Base-by-base conservation (phyloP, 2,329 filamentous ascomycete genomes). In the Didymella glomerata region DNA sequence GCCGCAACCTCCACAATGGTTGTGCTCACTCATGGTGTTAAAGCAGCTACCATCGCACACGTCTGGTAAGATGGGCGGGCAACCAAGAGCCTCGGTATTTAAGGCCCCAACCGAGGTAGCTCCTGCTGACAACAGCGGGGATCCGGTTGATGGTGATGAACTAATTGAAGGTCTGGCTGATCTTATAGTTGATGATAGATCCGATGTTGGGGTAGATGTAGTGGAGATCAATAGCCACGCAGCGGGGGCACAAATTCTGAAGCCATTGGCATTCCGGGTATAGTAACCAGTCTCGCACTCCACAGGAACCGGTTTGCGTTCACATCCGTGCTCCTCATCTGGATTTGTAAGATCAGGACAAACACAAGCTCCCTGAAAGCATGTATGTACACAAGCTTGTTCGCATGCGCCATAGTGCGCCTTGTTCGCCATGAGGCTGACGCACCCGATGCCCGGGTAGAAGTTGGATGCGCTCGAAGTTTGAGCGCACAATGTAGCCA, bases 401-500 rank as follows among this genome's bases (percentile, higher is more conserved):
- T 52, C 34, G 48, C 54, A 57, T 53, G 36, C 44, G 44, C 48
- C 55, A 53, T 48, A 53, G 22, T 52, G 48, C 44, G 48, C 36
- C 36, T 40, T 8, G 3, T 57, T 36, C 14, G 44, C 48, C 28
- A 30, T 30, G 25, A 48, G 36, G 28, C 22, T 53, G 16, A 57
- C 55, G 20, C 44, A 57, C 13, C 48, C 48, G 5, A 28, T 45
- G 48, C 48, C 42, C 4, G 28, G 48, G 48, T 48, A 57, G 48
- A 48, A 54, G 42, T 52, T 16, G 30, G 57, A 28, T 27, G 34
- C 24, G 8, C 4, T 20, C 11, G 30, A 44, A 36, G 30, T 22
- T 10, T 22, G 36, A n/a, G 42, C 20, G 22, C 48, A 57, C 6
- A 20, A 30, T 16, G 4, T 24, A 14, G 34, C 11, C n/a, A 22